phyloP scores from a whole-genome alignment of 176 grass and related monocot genomes.

The Echinochloa phyllopogon region DNA sequence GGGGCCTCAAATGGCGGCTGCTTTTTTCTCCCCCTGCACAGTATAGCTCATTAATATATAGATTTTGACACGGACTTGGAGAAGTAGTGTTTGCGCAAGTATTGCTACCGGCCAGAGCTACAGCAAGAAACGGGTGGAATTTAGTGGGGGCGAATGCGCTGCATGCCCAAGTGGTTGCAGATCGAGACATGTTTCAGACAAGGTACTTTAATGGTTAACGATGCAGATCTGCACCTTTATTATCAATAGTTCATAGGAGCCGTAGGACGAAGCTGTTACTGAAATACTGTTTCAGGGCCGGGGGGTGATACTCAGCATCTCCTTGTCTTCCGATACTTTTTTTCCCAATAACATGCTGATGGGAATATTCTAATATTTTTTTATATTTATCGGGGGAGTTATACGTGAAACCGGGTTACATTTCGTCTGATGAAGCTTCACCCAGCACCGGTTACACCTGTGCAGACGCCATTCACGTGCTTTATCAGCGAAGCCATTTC shows the following conservation, averaged over 20 bases:
- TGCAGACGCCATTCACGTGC: too few species aligned
- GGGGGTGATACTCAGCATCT: too few species aligned
- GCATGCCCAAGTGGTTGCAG: conserved; percentile 22
- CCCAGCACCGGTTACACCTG: too few species aligned
- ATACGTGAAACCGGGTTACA: too few species aligned
- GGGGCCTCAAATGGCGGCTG: neutral
- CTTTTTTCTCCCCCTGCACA: neutral
- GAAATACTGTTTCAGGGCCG: neutral
- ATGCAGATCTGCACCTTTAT: conserved; percentile 29
- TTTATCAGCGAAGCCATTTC: too few species aligned
- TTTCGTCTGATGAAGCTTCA: too few species aligned
- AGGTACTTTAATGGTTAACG: conserved; percentile 40
- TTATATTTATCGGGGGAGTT: too few species aligned
- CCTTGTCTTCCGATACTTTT: too few species aligned
- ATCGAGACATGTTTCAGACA: conserved; percentile 32
- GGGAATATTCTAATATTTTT: too few species aligned
- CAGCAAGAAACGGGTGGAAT: neutral
- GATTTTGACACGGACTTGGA: neutral
- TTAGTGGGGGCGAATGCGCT: neutral
- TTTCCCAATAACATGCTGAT: too few species aligned
- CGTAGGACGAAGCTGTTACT: neutral
- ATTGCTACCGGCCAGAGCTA: neutral
- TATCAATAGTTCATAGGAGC: conserved; percentile 19
- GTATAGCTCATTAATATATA: neutral
- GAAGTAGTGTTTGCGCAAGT: neutral